A percentile compares a stretch with the other conserved stretches of the same genome.
phyloP scores from a whole-genome alignment of 352 stramenopile species.

The Pythium chondricola region DNA sequence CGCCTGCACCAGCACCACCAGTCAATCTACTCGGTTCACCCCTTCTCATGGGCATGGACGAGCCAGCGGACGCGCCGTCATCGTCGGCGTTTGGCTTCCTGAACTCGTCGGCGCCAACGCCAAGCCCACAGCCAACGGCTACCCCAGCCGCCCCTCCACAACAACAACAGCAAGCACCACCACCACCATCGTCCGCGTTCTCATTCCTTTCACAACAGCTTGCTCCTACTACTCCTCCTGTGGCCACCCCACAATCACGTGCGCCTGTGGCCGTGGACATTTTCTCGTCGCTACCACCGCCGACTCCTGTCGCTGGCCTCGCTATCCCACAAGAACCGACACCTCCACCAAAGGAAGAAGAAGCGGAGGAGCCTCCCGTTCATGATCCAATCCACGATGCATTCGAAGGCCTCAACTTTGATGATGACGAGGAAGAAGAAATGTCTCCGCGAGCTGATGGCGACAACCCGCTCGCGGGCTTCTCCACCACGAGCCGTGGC shows the following conservation, averaged over 20 bases:
- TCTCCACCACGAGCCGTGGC: conserved; percentile 7
- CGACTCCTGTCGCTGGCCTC: conserved; percentile 25
- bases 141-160: too few species aligned
- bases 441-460: conserved; percentile 6
- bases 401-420: conserved; percentile 59
- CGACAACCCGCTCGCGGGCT: conserved; percentile 15
- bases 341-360: conserved; percentile 14
- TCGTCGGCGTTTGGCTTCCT: conserved; percentile 37
- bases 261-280: conserved; percentile 25
- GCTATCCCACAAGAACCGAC: conserved; percentile 4
- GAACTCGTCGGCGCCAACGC: conserved; percentile 8
- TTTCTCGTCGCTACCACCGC: conserved; percentile 51
- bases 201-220: conserved; percentile 35
- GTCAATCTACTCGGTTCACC: conserved; percentile 30
- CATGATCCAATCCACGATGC: conserved; percentile 75
- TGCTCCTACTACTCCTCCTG: conserved; percentile 4
- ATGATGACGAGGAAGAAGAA: conserved; percentile 33
- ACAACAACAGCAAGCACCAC: conserved; percentile 10
- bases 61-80: conserved; percentile 23
- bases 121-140: conserved; percentile 1
- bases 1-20: conserved; percentile 10
- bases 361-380: conserved; percentile 24
- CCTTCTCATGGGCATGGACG: conserved; percentile 17
- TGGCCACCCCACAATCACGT: conserved; percentile 9
- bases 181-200: conserved; percentile 34